Base-by-base conservation (phyloP, 2,329 filamentous ascomycete species). In the Phyllosticta ampelicida region DNA sequence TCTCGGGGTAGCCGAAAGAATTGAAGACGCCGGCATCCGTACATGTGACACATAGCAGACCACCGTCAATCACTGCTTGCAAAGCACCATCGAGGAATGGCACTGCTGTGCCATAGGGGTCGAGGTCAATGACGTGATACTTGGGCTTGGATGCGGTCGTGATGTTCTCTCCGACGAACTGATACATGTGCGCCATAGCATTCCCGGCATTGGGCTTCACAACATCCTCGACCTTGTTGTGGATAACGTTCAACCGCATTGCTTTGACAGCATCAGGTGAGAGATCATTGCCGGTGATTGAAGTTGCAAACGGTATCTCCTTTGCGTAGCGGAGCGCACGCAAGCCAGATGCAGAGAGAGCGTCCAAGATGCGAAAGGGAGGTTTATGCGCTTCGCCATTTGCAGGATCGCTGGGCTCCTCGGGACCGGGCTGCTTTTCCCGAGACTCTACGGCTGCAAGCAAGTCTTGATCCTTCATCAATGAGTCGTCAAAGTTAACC, bases 1-100 rank as follows among this genome's bases (percentile, higher is more conserved):
- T 99, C 71, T 99, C 94, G 1, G 89, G 85, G 68, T 97, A 99
- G 58, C 91, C 90, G 64, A 89, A 88, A 0, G 92, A 96, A 1
- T 92, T 92, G 81, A 91, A 99, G 2, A 99, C 89, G 9, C 88
- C 90, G 9, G 92, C 91, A 71, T 99, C 94, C 0, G 94, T 99
- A 73, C 94, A 99, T 1, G 94, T 99, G 5, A 99, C 87, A 70
- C 91, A 96, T 4, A 99, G 80, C 48, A 99, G 78, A 3, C 94
- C 94, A 1, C 92, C 92, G 65, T 96, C 89, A 62, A 87, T 84
- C 8, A 96, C 81, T 1, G 89, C 84, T 73, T 96, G 91, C 9
- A 99, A 78, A 1, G 94, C 90, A 1, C 89, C 85, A 69, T 99
- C 94, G 56, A 99, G 80, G 71, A 99, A 99, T 1, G 89, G 88